phyloP scores from a whole-genome alignment of 371 early-diverging fungal species.

The Circinella umbellata region DNA sequence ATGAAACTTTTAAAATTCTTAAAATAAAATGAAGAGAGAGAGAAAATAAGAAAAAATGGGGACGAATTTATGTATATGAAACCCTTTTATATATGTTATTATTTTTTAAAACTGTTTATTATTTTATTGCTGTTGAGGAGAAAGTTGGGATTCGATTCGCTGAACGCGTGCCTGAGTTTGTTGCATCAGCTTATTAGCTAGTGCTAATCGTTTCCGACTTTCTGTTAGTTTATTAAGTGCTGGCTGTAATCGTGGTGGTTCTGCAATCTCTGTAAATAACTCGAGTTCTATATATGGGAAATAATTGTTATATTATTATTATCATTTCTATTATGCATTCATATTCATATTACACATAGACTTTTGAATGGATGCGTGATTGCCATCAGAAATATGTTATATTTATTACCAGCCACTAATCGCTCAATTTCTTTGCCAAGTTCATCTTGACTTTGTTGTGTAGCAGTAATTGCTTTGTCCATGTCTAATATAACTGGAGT shows the following conservation, averaged over 20 bases:
- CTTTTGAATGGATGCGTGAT: neutral
- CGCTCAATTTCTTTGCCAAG: slow-evolving; percentile 65
- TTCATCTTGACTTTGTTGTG: slow-evolving; percentile 57
- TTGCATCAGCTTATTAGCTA: slow-evolving; percentile 49
- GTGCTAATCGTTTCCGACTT: slow-evolving; percentile 52
- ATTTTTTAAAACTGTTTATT: neutral
- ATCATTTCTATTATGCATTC: too few species aligned
- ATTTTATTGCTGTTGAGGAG: neutral
- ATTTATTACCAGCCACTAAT: slow-evolving; percentile 51
- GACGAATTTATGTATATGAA: too few species aligned
- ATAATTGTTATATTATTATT: neutral
- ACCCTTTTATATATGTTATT: neutral
- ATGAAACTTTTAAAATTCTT: too few species aligned
- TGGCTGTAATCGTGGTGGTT: slow-evolving; percentile 58
- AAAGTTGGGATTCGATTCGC: slow-evolving; percentile 36
- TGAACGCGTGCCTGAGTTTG: slow-evolving; percentile 55
- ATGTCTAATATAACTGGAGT: slow-evolving; percentile 58
- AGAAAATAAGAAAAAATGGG: too few species aligned
- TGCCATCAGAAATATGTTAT: neutral
- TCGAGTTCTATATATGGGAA: slow-evolving; percentile 42
- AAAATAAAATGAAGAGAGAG: too few species aligned
- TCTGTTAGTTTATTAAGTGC: slow-evolving; percentile 53
- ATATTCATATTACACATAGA: too few species aligned
- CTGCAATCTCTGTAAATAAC: slow-evolving; percentile 53
- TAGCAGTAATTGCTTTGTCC: slow-evolving; percentile 56